Conservation (phyloP, 306 rosid species). For the Gastrolobium villosum region DNA sequence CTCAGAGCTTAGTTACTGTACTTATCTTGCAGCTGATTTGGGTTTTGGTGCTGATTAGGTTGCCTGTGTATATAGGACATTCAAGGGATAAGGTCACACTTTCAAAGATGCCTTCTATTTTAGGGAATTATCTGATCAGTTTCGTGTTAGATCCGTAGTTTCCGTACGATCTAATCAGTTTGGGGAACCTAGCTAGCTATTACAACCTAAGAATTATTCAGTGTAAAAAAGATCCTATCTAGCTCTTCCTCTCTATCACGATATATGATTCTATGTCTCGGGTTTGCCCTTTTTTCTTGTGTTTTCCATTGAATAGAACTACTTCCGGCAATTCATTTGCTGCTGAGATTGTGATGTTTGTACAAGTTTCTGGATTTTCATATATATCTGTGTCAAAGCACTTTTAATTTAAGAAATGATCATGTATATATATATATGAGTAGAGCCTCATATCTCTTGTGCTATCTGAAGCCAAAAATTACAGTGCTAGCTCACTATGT, state of each 20-base stretch:
- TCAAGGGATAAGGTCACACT: slow-evolving; percentile 6
- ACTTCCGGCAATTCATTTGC: background rate
- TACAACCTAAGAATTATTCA: too few relatives aligned
- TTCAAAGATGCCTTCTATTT: background rate
- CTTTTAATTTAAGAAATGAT: background rate
- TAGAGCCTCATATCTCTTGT: too few relatives aligned
- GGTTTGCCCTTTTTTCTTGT: background rate
- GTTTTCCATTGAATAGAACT: slow-evolving; percentile 8
- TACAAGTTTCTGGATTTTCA: background rate
- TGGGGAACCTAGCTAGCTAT: background rate
- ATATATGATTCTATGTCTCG: slow-evolving; percentile 30
- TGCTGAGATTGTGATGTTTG: background rate
- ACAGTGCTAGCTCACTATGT: background rate
- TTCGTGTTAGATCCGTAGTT: slow-evolving; percentile 16
- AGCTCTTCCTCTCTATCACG: slow-evolving; percentile 2
- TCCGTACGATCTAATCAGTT: slow-evolving; percentile 5
- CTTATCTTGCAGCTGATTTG: background rate
- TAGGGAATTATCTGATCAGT: slow-evolving; percentile 10
- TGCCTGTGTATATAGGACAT: background rate
- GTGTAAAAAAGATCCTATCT: too few relatives aligned
- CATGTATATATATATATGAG: background rate
- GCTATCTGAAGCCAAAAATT: background rate
- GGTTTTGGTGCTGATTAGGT: slow-evolving; percentile 1
- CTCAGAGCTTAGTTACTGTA: background rate
- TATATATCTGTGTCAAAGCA: background rate